Conservation (phyloP, 140 eudicot species). For the Ambrosia hybrid region DNA sequence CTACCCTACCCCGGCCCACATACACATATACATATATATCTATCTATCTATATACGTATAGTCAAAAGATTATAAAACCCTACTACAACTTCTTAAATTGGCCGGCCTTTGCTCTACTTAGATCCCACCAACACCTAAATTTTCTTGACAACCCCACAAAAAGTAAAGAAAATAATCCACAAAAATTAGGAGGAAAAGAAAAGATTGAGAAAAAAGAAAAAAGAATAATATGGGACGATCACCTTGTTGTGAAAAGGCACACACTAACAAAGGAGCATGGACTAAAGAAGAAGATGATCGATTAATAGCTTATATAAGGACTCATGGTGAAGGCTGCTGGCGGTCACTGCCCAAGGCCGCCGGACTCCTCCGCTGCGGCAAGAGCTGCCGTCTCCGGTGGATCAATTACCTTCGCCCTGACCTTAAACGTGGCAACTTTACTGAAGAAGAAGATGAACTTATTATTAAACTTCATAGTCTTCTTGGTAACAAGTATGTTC, state of each 20-base stretch:
- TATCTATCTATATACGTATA: slow-evolving; percentile 22
- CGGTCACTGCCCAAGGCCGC: slow-evolving; percentile 92
- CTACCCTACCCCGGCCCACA: neutral
- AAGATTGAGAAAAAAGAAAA: slow-evolving; percentile 8
- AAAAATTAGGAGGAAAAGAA: slow-evolving; percentile 1
- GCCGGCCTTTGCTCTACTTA: slow-evolving; percentile 46
- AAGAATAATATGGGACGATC: slow-evolving; percentile 83
- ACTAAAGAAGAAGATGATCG: slow-evolving; percentile 97
- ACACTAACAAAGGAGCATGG: slow-evolving; percentile 99
- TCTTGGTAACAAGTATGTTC: slow-evolving; percentile 83
- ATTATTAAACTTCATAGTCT: slow-evolving; percentile 82
- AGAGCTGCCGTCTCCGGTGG: slow-evolving; percentile 97
- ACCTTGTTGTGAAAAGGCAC: slow-evolving; percentile 97
- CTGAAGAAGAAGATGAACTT: slow-evolving; percentile 85
- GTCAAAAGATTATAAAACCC: slow-evolving; percentile 57
- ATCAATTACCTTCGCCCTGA: slow-evolving; percentile 90
- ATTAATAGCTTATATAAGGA: slow-evolving; percentile 64
- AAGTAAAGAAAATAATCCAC: neutral
- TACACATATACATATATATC: neutral
- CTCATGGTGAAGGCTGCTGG: slow-evolving; percentile 99
- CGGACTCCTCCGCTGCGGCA: slow-evolving; percentile 95
- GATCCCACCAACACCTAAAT: slow-evolving; percentile 30
- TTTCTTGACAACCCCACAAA: slow-evolving; percentile 29
- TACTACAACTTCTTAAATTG: slow-evolving; percentile 37
- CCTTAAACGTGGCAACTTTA: slow-evolving; percentile 86